phyloP scores from a whole-genome alignment of 305 asterid genomes.

The Lippia alba region DNA sequence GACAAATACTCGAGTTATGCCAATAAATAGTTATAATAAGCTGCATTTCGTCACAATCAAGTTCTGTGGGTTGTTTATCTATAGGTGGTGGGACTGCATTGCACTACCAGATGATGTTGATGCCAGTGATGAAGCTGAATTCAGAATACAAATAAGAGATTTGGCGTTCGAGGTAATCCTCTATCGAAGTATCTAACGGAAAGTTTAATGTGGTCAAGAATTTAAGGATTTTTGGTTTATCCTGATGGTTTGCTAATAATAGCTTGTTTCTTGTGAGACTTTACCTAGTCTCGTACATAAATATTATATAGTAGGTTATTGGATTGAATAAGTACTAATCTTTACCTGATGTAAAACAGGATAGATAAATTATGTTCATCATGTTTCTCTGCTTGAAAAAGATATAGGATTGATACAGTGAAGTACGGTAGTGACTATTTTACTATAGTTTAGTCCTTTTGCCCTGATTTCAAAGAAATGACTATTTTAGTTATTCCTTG shows the following conservation, averaged over 20 bases:
- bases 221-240: neutral
- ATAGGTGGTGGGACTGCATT: slow-evolving; percentile 97
- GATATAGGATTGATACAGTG: neutral
- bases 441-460: neutral
- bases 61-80: slow-evolving; percentile 32
- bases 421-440: neutral
- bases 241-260: slow-evolving; percentile 3
- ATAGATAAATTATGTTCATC: neutral
- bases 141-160: slow-evolving; percentile 81
- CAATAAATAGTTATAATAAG: slow-evolving; percentile 5
- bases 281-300: neutral
- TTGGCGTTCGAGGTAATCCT: slow-evolving; percentile 79
- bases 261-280: neutral
- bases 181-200: slow-evolving; percentile 16
- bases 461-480: neutral
- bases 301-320: neutral
- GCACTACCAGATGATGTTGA: slow-evolving; percentile 90
- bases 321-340: neutral
- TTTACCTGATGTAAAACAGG: neutral
- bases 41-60: slow-evolving; percentile 12
- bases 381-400: neutral
- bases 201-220: neutral
- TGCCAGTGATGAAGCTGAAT: slow-evolving; percentile 59
- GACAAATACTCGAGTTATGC: neutral
- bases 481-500: too few relatives aligned